Conservation (phyloP, 2,329 filamentous ascomycete genomes). For the Zasmidium angulare region DNA sequence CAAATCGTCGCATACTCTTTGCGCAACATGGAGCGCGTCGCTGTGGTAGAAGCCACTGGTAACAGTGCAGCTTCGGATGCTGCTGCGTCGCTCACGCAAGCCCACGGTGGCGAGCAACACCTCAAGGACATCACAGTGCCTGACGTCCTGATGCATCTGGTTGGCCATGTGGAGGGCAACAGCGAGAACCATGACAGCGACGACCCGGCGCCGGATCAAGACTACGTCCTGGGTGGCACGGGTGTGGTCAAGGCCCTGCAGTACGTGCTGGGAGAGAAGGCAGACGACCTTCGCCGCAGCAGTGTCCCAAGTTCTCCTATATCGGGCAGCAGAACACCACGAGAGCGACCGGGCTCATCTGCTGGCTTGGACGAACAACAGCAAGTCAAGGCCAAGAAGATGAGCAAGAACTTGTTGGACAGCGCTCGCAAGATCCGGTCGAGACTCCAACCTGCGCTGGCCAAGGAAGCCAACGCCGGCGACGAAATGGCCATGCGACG, state of each 20-base stretch:
- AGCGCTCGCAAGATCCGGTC: conserved; percentile 86
- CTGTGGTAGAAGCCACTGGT: conserved; percentile 61
- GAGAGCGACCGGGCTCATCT: conserved; percentile 26
- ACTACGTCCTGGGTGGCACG: conserved; percentile 94
- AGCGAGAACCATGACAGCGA: conserved; percentile 58
- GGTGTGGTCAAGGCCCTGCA: conserved; percentile 92
- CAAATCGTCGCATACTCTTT: conserved; percentile 95
- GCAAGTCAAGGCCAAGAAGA: conserved; percentile 74
- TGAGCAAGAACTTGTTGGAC: conserved; percentile 85
- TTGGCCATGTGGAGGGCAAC: conserved; percentile 65
- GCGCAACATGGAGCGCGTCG: conserved; percentile 80
- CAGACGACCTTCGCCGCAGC: conserved; percentile 42
- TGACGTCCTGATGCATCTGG: conserved; percentile 81
- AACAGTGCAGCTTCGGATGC: conserved; percentile 43
- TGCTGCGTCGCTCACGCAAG: conserved; percentile 43
- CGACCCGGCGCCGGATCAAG: conserved; percentile 76
- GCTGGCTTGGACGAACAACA: conserved; percentile 31
- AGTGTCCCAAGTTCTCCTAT: conserved; percentile 38
- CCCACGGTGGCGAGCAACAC: conserved; percentile 47
- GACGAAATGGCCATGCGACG: conserved; percentile 78
- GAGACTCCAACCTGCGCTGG: conserved; percentile 78
- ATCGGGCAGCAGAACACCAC: conserved; percentile 50
- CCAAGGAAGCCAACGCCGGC: conserved; percentile 67
- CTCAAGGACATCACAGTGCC: conserved; percentile 65
- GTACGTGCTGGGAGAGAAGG: conserved; percentile 83